A percentile compares a stretch with the other conserved stretches of the same genome.
Evolutionary conservation across 106 monocot species (phyloP).

Genomic region (Dioscorea dumetorum): DNA sequence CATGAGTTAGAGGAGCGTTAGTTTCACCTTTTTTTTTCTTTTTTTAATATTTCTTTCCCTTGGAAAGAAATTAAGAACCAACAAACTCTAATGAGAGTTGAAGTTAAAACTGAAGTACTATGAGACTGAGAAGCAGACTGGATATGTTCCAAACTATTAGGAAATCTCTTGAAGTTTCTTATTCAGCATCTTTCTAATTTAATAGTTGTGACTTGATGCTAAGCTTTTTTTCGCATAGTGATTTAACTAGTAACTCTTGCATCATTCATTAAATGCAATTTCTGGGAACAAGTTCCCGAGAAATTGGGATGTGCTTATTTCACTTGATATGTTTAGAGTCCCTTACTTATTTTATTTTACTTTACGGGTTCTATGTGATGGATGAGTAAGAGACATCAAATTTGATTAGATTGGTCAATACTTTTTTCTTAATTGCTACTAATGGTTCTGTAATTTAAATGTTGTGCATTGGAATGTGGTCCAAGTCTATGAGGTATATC

Average conservation of each 20-base stretch:
- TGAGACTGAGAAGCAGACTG: background rate
- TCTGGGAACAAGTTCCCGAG: background rate
- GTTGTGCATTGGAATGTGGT: background rate
- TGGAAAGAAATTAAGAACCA: constrained; percentile 19
- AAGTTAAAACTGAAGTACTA: background rate
- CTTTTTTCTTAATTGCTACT: background rate
- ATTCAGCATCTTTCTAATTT: background rate
- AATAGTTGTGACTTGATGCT: background rate
- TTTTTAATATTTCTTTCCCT: constrained; percentile 5
- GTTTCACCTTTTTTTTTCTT: constrained; percentile 14
- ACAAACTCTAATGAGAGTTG: constrained; percentile 10
- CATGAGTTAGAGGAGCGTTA: constrained; percentile 55
- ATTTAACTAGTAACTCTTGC: background rate
- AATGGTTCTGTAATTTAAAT: background rate
- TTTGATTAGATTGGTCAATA: background rate
- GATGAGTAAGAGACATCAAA: background rate
- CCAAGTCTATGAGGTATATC: background rate
- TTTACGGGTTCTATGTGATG: background rate
- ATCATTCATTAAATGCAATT: background rate
- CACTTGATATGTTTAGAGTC: background rate
- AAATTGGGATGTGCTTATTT: background rate
- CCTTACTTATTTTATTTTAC: background rate
- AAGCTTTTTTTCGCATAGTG: background rate
- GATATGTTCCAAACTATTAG: constrained; percentile 7
- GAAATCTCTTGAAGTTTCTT: constrained; percentile 4